phyloP scores from a whole-genome alignment of 768 basidiomycete genomes.

The Calocybe indica region DNA sequence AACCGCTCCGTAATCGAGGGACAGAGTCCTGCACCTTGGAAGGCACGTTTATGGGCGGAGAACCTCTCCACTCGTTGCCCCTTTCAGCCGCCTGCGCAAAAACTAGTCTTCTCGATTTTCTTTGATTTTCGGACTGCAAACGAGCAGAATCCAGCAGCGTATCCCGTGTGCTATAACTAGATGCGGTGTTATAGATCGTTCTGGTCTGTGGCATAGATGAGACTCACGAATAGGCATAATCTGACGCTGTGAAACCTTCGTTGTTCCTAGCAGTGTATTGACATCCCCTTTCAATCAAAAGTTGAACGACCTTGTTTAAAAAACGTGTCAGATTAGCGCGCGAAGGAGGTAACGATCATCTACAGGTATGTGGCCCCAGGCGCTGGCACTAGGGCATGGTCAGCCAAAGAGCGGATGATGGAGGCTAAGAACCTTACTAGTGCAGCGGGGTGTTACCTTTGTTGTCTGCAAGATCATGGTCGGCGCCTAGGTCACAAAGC shows the following conservation, averaged over 20 bases:
- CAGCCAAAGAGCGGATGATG: slow-evolving; percentile 6
- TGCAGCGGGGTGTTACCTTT: slow-evolving; percentile 91
- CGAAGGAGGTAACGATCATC: slow-evolving; percentile 16
- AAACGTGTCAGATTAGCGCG: slow-evolving; percentile 5
- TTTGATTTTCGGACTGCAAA: slow-evolving; percentile 72
- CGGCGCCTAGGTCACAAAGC: slow-evolving; percentile 87
- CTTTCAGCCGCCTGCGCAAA: slow-evolving; percentile 69
- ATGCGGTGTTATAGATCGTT: slow-evolving; percentile 2
- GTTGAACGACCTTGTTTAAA: slow-evolving; percentile 58
- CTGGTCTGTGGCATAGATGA: background rate
- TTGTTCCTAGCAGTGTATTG: slow-evolving; percentile 81
- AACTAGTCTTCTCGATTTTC: slow-evolving; percentile 63
- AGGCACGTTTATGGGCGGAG: slow-evolving; percentile 33
- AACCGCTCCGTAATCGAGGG: slow-evolving; percentile 71
- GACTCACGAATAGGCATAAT: slow-evolving; percentile 87
- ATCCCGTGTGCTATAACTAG: slow-evolving; percentile 67
- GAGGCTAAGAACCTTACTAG: slow-evolving; percentile 53
- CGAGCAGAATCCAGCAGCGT: slow-evolving; percentile 80
- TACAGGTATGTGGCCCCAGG: slow-evolving; percentile 82
- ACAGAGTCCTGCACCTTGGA: slow-evolving; percentile 36
- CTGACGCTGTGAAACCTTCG: slow-evolving; percentile 85
- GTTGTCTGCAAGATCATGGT: slow-evolving; percentile 84
- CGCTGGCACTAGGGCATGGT: slow-evolving; percentile 57
- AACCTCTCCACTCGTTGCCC: slow-evolving; percentile 54
- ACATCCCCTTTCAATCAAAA: slow-evolving; percentile 86